Percentiles rank a stretch among this genome's conserved stretches.
These are phyloP conservation scores for Rhodosporidiobolus odoratus DNA, from an alignment of 768 basidiomycete species.

Conservation along the genomic window DNA sequence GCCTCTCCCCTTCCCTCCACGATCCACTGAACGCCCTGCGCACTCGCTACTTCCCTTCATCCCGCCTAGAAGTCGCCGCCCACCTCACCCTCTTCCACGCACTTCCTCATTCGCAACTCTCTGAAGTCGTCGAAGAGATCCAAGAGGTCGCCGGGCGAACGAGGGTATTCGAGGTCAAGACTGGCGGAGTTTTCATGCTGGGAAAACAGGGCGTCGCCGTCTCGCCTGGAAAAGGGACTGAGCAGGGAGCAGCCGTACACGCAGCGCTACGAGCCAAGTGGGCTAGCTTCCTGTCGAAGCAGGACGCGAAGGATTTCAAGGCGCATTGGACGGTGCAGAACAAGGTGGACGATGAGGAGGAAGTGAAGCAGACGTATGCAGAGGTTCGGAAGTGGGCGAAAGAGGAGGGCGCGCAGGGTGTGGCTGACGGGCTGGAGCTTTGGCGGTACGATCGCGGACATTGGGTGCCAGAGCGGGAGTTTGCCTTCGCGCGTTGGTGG, in stretches of 20 bases:
- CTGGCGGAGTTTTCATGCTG: constrained; percentile 17
- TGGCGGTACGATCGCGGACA: constrained; percentile 23
- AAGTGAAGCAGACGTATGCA: constrained; percentile 9
- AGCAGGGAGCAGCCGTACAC: constrained; percentile 6
- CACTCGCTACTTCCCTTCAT: constrained; percentile 18
- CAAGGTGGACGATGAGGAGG: constrained; percentile 25
- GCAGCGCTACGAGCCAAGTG: constrained; percentile 15
- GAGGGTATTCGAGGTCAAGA: neutral
- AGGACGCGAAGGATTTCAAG: constrained; percentile 24
- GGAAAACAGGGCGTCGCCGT: constrained; percentile 30
- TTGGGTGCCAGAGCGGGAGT: constrained; percentile 21
- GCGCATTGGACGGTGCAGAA: constrained; percentile 33
- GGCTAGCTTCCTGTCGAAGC: constrained; percentile 20
- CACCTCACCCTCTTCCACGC: constrained; percentile 36
- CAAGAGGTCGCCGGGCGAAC: neutral
- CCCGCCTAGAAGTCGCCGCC: constrained; percentile 29
- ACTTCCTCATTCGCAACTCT: constrained; percentile 16
- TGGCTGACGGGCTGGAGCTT: constrained; percentile 17
- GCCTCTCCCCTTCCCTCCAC: constrained; percentile 16
- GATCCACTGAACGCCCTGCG: constrained; percentile 27
- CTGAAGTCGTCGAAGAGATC: neutral
- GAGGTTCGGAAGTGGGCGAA: constrained; percentile 7
- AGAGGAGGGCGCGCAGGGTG: constrained; percentile 7
- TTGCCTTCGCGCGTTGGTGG: too few relatives aligned
- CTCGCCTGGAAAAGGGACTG: constrained; percentile 7